Conservation (phyloP, 2,329 filamentous ascomycete genomes). For the Verticillium dahliae region DNA sequence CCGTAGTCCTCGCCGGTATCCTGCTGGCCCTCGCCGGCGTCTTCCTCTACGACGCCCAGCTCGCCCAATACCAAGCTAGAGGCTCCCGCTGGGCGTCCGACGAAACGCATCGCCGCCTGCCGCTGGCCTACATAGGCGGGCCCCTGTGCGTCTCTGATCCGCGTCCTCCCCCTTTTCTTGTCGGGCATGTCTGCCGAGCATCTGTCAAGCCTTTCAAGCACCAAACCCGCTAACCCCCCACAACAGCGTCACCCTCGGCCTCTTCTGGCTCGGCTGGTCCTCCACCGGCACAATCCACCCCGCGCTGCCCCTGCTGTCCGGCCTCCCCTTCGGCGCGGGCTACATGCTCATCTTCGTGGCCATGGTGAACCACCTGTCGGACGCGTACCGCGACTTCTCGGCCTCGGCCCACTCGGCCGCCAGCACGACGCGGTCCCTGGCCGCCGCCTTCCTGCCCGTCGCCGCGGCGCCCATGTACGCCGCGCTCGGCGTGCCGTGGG, state of each 20-base stretch:
- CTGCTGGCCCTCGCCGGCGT: conserved; percentile 16
- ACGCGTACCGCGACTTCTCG: conserved; percentile 44
- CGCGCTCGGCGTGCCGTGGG: conserved; percentile 38
- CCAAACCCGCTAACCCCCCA: too few relatives aligned
- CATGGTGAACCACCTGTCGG: conserved; percentile 57
- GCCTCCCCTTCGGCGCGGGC: conserved; percentile 54
- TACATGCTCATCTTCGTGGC: conserved; percentile 59
- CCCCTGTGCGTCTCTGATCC: conserved; percentile 38
- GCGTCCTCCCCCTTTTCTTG: too few relatives aligned
- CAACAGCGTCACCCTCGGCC: conserved; percentile 29
- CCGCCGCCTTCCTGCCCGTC: conserved; percentile 43
- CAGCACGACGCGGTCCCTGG: conserved; percentile 10
- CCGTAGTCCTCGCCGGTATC: conserved; percentile 17
- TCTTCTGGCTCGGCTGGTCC: conserved; percentile 59
- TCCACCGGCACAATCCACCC: conserved; percentile 40
- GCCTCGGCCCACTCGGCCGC: conserved; percentile 15
- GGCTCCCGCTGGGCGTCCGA: conserved; percentile 22
- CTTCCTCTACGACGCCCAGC: conserved; percentile 18
- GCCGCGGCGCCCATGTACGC: conserved; percentile 44
- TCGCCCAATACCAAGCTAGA: conserved; percentile 15
- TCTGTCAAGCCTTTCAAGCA: too few relatives aligned
- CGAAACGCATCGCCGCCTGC: conserved; percentile 25
- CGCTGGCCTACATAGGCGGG: conserved; percentile 50
- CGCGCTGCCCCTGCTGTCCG: conserved; percentile 51
- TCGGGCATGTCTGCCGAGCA: too few relatives aligned